Evolutionary conservation across 164 flowering plant species (phyloP).

Genomic region (Platanus orientalis): DNA sequence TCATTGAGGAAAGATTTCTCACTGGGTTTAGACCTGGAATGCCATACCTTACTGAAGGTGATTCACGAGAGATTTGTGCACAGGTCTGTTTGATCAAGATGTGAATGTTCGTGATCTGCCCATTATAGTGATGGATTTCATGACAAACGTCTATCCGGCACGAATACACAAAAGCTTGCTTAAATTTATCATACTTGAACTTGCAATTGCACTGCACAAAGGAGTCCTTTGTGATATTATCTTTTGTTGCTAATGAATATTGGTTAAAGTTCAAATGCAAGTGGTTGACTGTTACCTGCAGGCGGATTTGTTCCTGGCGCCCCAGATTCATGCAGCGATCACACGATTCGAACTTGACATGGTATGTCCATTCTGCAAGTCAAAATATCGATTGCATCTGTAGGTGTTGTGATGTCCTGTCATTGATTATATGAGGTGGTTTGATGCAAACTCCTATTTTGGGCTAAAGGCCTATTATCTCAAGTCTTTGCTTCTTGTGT

Average conservation of each 20-base stretch:
- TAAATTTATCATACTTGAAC: background rate
- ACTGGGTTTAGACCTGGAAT: no score
- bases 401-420: background rate
- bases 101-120: no score
- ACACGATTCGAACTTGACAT: conserved; percentile 58
- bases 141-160: no score
- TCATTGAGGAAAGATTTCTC: no score
- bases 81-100: no score
- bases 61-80: no score
- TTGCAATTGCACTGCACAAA: background rate
- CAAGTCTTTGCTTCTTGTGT: background rate
- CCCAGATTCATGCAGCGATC: conserved; percentile 54
- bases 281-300: conserved; percentile 28
- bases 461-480: background rate
- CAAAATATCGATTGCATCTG: background rate
- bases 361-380: conserved; percentile 33
- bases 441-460: background rate
- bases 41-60: background rate
- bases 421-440: background rate
- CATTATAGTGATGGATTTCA: no score
- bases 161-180: no score
- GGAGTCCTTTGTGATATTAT: background rate
- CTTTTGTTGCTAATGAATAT: background rate
- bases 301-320: conserved; percentile 78
- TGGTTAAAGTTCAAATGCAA: conserved; percentile 7